Base-by-base conservation (phyloP, 495 filamentous ascomycete species). In the Aspergillus indologenus region DNA sequence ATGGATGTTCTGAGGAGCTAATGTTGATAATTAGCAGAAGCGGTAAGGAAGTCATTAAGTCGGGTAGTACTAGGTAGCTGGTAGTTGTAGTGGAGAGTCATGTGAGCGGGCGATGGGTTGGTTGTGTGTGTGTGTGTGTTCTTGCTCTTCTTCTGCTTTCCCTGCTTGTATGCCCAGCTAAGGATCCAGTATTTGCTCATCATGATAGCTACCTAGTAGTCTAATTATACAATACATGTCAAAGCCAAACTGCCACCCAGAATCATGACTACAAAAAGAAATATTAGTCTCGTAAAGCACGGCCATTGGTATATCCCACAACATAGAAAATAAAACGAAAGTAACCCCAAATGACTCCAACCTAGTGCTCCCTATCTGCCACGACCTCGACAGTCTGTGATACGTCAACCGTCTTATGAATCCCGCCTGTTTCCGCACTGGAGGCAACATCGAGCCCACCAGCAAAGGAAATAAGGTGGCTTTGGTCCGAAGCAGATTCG, bases 331-430 rank as follows among this genome's bases (percentile, higher is more conserved):
- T 40, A 40, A 40, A 40, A 40, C 9, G 34, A 40, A 14, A 40
- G 34, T 40, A 15, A 40, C 12, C 34, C n/a, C 34, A 2, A 2
- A 7, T 40, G 12, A 40, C 34, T 40, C 34, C 34, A 48, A 22
- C 19, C 20, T 22, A 21, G 5, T 1, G n/a, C 24, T 26, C n/a
- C 14, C 19, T 8, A 40, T 58, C 53, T 17, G 55, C 54, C 54
- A 64, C 19, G 22, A 65, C 61, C 56, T 75, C 73, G 15, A 76
- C 65, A 5, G 73, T 76, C 19, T 67, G 74, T 44, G 62, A 64
- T 14, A 76, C 72, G 42, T 70, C 71, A 6, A 74, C 65, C n/a
- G 69, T 74, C 60, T 74, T 77, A 24, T 68, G 58, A 31, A 75
- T 77, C 3, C 70, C 65, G 14, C 63, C 63, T 6, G 59, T 58